Evolutionary conservation across 129 eudicot genomes (phyloP), one percentile per base, ranked within the genome.

Genomic region (Pittosporum tobira): DNA sequence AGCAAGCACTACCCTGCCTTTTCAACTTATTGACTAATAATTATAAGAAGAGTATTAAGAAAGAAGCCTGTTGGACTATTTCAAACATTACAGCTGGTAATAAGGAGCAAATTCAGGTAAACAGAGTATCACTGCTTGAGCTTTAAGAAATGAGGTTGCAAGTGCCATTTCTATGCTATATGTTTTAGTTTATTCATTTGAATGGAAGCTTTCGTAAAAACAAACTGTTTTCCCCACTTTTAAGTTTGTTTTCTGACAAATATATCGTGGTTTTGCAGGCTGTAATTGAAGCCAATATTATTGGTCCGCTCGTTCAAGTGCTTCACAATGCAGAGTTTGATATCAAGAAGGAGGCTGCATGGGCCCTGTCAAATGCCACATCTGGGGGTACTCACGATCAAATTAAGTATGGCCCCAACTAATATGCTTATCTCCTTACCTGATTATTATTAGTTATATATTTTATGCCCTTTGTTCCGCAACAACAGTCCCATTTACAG

Each of bases 41-140:
- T 61, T 72, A 82, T 38, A 87, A 87, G 66, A 87, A 87, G 79
- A 87, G 95, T 70, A 87, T 86, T 14, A 85, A 85, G 71, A 85
- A 85, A 73, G 95, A 85, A 79, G 95, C 95, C 46, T 85, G 95
- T 47, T 87, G 95, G 95, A 87, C 95, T 64, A 82, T 87, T 40
- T 87, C 95, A 51, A 87, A 87, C 78, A 87, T 87, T 74, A 87
- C 95, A 1, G 95, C 95, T 51, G 95, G 95, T 54, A 87, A 80
- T 61, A 79, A 68, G 67, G 95, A 79, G 11, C 95, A 87, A 75
- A 87, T 87, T 55, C 95, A 87, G 91, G 95, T 87, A 44, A 62
- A 42, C 26, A 20, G n/a, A 8, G n/a, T 6, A 42, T 2, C 18
- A 6, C 2, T 23, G 11, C 11, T 34, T 34, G 40, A 34, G 6